Evolutionary conservation across 768 basidiomycete species (phyloP).

Genomic region (Russula olivacea): DNA sequence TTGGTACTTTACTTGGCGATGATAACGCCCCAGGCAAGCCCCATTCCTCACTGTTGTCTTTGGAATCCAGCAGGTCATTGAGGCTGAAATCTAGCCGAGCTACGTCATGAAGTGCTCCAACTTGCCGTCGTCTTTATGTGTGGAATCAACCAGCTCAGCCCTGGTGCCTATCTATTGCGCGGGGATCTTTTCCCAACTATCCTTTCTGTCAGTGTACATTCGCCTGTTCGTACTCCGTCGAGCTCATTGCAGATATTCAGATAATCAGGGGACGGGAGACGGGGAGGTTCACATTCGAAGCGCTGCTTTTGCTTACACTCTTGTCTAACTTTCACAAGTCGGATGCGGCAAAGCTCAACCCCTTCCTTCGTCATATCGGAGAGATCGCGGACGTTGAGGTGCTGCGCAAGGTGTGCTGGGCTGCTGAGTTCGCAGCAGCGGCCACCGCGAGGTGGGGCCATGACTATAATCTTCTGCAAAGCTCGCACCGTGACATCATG

Average conservation of each 20-base stretch:
- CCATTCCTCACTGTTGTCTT: background rate
- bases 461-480: background rate
- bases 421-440: constrained; percentile 47
- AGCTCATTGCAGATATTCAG: constrained; percentile 31
- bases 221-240: background rate
- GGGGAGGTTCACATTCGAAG: constrained; percentile 53
- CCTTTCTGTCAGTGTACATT: constrained; percentile 36
- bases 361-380: constrained; percentile 50
- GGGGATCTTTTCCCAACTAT: constrained; percentile 55
- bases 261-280: constrained; percentile 52
- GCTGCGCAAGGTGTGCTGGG: constrained; percentile 55
- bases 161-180: constrained; percentile 65
- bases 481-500: background rate
- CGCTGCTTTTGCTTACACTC: constrained; percentile 51
- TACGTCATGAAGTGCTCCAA: constrained; percentile 51
- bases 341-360: constrained; percentile 63
- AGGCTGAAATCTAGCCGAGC: constrained; percentile 35
- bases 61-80: constrained; percentile 7
- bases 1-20: constrained; percentile 45
- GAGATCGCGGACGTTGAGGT: constrained; percentile 44
- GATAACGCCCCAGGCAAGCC: constrained; percentile 40
- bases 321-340: constrained; percentile 70
- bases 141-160: constrained; percentile 56
- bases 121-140: constrained; percentile 54
- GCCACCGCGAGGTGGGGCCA: constrained; percentile 44